phyloP scores from a whole-genome alignment of 2,329 filamentous ascomycete species.

The Phaeosphaeria sp. region DNA sequence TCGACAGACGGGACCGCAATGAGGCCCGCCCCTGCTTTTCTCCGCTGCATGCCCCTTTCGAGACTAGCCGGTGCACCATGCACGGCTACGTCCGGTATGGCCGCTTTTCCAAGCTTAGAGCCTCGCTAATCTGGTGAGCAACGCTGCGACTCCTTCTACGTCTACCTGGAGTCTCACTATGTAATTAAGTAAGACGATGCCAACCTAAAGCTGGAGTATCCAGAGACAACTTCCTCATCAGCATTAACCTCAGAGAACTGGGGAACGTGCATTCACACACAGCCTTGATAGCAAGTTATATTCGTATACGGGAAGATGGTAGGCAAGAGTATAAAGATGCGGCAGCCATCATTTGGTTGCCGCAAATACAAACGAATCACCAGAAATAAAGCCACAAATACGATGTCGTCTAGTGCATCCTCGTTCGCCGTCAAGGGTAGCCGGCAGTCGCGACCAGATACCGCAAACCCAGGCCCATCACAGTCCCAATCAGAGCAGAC shows the following conservation, averaged over 20 bases:
- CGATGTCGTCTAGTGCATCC: slow-evolving; percentile 19
- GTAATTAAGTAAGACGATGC: neutral
- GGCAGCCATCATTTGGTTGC: slow-evolving; percentile 7
- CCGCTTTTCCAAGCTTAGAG: neutral
- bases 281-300: slow-evolving; percentile 6
- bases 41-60: slow-evolving; percentile 3
- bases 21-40: slow-evolving; percentile 2
- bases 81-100: neutral
- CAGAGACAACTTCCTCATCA: slow-evolving; percentile 5
- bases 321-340: slow-evolving; percentile 21
- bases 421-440: slow-evolving; percentile 2
- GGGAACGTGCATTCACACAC: slow-evolving; percentile 5
- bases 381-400: slow-evolving; percentile 9
- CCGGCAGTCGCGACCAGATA: neutral
- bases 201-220: neutral
- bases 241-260: slow-evolving; percentile 5
- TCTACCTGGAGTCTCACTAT: neutral
- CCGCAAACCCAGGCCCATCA: neutral
- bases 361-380: slow-evolving; percentile 12
- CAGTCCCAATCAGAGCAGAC: slow-evolving; percentile 9
- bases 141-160: neutral
- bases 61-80: slow-evolving; percentile 4
- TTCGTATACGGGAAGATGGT: slow-evolving; percentile 1
- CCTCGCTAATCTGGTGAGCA: neutral
- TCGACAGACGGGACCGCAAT: neutral